A percentile compares a stretch with the other conserved stretches of the same genome.
phyloP scores from a whole-genome alignment of 305 asterid genomes.

The Caryopteris hybrid region DNA sequence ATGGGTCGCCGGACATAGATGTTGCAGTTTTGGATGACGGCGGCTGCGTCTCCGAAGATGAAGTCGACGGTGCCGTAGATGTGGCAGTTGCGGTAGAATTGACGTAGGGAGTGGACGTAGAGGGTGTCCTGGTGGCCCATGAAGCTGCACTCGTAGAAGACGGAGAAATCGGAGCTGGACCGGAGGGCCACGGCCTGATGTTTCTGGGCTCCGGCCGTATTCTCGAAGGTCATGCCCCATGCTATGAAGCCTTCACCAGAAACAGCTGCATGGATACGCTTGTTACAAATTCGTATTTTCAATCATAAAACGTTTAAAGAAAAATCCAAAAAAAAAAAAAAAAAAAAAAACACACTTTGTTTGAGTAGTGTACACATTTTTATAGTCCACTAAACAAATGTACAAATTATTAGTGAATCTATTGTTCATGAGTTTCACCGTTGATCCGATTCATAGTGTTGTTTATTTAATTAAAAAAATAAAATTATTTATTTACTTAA shows the following conservation, averaged over 20 bases:
- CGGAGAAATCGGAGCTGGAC: constrained; percentile 40
- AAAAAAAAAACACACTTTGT: too few species aligned
- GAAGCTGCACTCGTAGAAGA: constrained; percentile 45
- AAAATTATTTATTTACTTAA: too few species aligned
- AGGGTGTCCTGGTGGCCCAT: constrained; percentile 58
- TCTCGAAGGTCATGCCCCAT: constrained; percentile 46
- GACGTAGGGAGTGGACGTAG: constrained; percentile 41
- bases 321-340: too few species aligned
- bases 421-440: too few species aligned
- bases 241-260: constrained; percentile 46
- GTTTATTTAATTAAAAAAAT: too few species aligned
- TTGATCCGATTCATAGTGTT: too few species aligned
- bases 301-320: too few species aligned
- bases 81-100: constrained; percentile 44
- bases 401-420: too few species aligned
- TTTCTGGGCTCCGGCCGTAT: constrained; percentile 50
- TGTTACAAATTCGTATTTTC: too few species aligned
- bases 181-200: constrained; percentile 65
- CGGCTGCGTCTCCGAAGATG: constrained; percentile 49
- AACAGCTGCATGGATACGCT: constrained; percentile 25
- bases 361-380: too few species aligned
- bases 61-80: constrained; percentile 46
- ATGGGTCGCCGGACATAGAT: constrained; percentile 32
- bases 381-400: too few species aligned
- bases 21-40: constrained; percentile 42